Conservation (phyloP, 306 rosid species). For the Dalbergia cultrata region DNA sequence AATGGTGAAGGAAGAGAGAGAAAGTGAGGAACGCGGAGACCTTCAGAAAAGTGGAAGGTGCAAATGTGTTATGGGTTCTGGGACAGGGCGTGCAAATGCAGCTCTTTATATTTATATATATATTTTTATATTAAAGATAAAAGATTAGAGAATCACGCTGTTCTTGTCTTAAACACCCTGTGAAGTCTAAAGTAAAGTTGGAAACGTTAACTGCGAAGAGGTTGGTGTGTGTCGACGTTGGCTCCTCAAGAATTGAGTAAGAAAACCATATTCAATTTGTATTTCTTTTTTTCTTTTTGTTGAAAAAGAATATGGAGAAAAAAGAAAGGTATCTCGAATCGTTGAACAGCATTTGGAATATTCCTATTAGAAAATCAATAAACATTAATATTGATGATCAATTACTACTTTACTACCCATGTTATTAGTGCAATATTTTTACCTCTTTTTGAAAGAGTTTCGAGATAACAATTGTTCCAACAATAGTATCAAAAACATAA, state of each 20-base stretch:
- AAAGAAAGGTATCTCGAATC: not conserved
- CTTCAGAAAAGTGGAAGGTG: conserved; percentile 10
- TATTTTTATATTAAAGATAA: not conserved
- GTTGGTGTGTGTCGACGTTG: not conserved
- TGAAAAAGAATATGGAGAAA: not conserved
- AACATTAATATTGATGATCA: too few species aligned
- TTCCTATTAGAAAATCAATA: not conserved
- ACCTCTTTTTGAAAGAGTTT: not conserved
- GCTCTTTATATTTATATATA: not conserved
- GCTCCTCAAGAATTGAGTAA: not conserved
- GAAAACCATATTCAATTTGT: not conserved
- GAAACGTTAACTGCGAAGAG: conserved; percentile 39
- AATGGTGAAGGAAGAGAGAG: not conserved
- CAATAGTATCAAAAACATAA: too few species aligned
- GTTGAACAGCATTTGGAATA: not conserved
- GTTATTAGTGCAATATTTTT: not conserved
- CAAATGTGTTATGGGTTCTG: not conserved
- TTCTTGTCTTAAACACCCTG: conserved; percentile 32
- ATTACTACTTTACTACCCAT: too few species aligned
- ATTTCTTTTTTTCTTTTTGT: too few species aligned
- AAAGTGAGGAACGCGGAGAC: not conserved
- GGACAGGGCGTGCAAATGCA: not conserved
- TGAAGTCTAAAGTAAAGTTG: conserved; percentile 33
- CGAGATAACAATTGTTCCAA: too few species aligned
- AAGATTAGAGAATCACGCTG: not conserved